Base-by-base conservation (phyloP, 31 red algal species). In the Odonthalia washingtoniensis region DNA sequence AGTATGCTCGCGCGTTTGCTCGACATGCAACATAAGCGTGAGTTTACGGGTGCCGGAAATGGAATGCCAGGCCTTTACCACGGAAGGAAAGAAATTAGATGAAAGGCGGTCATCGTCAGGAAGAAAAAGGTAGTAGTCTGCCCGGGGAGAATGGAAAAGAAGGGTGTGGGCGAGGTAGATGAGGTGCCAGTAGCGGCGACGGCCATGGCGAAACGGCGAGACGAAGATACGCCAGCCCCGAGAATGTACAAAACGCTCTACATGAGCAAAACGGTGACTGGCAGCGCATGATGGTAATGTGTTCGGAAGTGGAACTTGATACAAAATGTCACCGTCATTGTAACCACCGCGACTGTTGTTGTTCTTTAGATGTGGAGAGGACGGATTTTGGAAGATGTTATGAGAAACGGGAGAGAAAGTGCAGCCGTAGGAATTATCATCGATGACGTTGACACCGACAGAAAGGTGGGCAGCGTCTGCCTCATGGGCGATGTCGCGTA, bases 21-120 rank as follows among this genome's bases (percentile, higher is more conserved):
- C 96, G n/a, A 91, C 82, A 69, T 98, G 96, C 74, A 98, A 78
- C 86, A 94, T 90, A n/a, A 98, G 88, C 2, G 92, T 95, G 35
- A 95, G 77, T 81, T 98, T 95, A 0, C 86, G 67, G 21, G 67
- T 0, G 34, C 88, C 81, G 16, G 70, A 33, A 45, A 98, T 89
- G 9, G 49, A 35, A 32, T 87, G 9, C 96, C 96, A 98, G 9
- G 75, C 28, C 0, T 35, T 38, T 30, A 40, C 43, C 1, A 87
- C 73, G 5, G 18, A 42, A 14, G 31, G 21, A 38, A 98, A 95
- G 41, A 98, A 98, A 3, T 77, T 66, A 17, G 40, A 27, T 27
- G 88, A 79, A 24, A 98, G 80, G 16, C 96, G 78, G 64, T 87
- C 86, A 60, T 98, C 96, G 78, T 98, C 96, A 2, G 92, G 92